Evolutionary conservation across 2,329 filamentous ascomycete species (phyloP).

Genomic region (Orbilia brochopaga): DNA sequence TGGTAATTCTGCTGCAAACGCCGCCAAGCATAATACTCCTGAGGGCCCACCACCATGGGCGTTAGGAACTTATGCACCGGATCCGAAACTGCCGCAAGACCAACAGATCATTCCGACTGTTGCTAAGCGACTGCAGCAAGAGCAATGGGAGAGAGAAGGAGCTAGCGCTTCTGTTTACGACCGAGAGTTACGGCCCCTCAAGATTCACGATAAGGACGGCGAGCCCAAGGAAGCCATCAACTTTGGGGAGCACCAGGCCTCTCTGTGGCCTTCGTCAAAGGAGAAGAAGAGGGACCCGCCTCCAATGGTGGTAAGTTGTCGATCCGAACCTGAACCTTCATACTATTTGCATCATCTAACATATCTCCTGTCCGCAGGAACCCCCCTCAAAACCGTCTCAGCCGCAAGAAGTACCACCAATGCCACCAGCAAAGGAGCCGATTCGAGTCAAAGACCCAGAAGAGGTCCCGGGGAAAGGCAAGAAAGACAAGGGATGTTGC

Average conservation of each 20-base stretch:
- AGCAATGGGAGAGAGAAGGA: conserved; percentile 92
- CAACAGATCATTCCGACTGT: conserved; percentile 95
- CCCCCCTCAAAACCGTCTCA: conserved; percentile 24
- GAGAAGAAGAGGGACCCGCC: conserved; percentile 43
- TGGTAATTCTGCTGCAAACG: conserved; percentile 66
- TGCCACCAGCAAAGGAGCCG: conserved; percentile 29
- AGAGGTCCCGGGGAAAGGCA: conserved; percentile 21
- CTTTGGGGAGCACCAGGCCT: conserved; percentile 32
- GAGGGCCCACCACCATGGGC: conserved; percentile 98
- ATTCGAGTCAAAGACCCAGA: conserved; percentile 49
- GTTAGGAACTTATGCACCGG: conserved; percentile 90
- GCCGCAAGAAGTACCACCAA: conserved; percentile 20
- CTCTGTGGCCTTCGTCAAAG: conserved; percentile 39
- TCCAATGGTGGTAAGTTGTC: conserved; percentile 43
- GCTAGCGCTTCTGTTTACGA: conserved; percentile 85
- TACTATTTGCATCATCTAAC: conserved; percentile 5
- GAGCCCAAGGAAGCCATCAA: conserved; percentile 49
- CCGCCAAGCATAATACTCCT: conserved; percentile 68
- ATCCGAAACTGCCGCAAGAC: conserved; percentile 89
- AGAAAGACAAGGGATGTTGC: conserved; percentile 49
- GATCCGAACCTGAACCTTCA: background rate
- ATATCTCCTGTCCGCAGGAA: conserved; percentile 25
- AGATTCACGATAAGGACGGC: conserved; percentile 64
- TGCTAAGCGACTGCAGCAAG: conserved; percentile 85
- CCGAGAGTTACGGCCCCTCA: conserved; percentile 82